A percentile compares a stretch with the other conserved stretches of the same genome.
phyloP scores from a whole-genome alignment of 2,329 filamentous ascomycete genomes.

The Colletotrichum spinosum region DNA sequence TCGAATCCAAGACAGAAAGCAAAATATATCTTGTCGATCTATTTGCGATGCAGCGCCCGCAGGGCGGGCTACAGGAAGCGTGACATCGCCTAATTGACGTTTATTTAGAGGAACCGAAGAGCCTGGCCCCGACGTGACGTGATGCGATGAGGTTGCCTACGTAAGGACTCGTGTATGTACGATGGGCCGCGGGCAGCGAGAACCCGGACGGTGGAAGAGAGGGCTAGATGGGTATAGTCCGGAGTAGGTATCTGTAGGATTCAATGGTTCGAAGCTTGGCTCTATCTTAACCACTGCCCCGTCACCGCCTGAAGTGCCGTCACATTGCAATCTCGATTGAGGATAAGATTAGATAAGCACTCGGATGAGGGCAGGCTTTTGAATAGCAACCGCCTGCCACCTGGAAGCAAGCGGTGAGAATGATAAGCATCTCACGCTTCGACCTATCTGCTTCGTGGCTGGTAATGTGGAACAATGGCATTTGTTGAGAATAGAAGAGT shows the following conservation, averaged over 20 bases:
- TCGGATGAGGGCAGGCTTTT: too few relatives aligned
- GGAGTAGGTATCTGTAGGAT: background rate
- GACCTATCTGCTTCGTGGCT: too few relatives aligned
- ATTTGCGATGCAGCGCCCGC: too few relatives aligned
- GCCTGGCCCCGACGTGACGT: too few relatives aligned
- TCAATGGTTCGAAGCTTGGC: background rate
- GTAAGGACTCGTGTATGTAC: constrained; percentile 6
- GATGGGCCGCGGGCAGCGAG: constrained; percentile 17
- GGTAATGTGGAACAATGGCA: too few relatives aligned
- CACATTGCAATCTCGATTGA: background rate
- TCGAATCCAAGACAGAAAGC: too few relatives aligned
- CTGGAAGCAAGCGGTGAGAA: too few relatives aligned
- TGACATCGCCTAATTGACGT: background rate
- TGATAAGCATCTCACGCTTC: too few relatives aligned
- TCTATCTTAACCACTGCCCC: background rate
- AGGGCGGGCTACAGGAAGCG: too few relatives aligned
- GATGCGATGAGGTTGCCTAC: background rate
- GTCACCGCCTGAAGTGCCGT: constrained; percentile 1
- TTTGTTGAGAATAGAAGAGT: background rate
- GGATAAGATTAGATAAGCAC: too few relatives aligned
- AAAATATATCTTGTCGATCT: too few relatives aligned
- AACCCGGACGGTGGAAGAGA: background rate
- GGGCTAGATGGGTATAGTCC: background rate
- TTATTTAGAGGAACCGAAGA: background rate
- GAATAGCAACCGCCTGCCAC: too few relatives aligned